Evolutionary conservation across 2,329 filamentous ascomycete genomes (phyloP).

Genomic region (Cytospora chrysosperma): DNA sequence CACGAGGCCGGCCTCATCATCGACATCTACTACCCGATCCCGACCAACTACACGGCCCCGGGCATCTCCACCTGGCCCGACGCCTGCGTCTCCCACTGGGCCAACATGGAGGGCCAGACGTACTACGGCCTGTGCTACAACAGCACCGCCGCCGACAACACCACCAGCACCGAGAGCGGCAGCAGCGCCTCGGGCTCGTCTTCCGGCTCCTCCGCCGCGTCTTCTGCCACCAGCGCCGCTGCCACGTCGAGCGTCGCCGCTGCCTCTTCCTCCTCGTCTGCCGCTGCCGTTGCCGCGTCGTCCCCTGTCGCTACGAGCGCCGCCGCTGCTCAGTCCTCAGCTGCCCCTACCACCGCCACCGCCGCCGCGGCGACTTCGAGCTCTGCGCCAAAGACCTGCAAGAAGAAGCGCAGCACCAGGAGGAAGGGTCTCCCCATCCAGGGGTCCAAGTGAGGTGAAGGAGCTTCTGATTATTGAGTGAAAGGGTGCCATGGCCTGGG

Average conservation of each 20-base stretch:
- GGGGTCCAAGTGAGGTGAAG: not conserved
- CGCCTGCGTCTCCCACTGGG: constrained; percentile 37
- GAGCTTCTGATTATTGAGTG: not conserved
- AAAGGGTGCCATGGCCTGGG: not conserved
- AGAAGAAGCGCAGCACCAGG: constrained; percentile 1
- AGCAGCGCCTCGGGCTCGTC: constrained; percentile 1
- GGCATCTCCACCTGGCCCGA: constrained; percentile 37
- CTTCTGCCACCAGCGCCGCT: not conserved
- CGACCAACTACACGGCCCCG: constrained; percentile 35
- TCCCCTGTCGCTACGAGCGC: not conserved
- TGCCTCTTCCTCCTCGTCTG: not conserved
- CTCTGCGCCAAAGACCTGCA: constrained; percentile 7
- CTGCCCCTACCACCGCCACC: not conserved
- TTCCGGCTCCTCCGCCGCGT: not conserved
- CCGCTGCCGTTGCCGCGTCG: not conserved
- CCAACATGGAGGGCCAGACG: constrained; percentile 35
- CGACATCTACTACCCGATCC: constrained; percentile 37
- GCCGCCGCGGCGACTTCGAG: constrained; percentile 1
- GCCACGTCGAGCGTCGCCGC: not conserved
- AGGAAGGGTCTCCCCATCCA: not conserved
- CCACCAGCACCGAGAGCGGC: constrained; percentile 2
- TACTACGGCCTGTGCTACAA: constrained; percentile 8
- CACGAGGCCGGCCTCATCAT: constrained; percentile 36
- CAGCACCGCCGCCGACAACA: constrained; percentile 13
- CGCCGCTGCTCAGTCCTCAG: not conserved